Evolutionary conservation across 2,329 filamentous ascomycete species (phyloP), one percentile per base, ranked within the genome.

Genomic region (Colletotrichum sojae): DNA sequence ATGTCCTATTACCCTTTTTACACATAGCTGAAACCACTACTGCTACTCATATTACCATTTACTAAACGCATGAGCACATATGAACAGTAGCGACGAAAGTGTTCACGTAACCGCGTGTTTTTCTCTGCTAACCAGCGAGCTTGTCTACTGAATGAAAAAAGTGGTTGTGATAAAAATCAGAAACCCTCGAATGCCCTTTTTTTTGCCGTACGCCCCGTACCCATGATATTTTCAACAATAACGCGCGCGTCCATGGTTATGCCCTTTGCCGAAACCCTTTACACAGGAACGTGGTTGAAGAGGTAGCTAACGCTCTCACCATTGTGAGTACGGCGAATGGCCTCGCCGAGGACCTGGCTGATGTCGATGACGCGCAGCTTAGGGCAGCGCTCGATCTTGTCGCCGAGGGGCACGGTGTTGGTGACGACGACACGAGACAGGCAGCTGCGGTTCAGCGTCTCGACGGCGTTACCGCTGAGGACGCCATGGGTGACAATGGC

Each of bases 401-500:
- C 92, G 72, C 91, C 89, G 73, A 72, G 59, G 4, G 67, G 63
- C n/a, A 65, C 66, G 1, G 61, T 97, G 82, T 98, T 97, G 56
- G 95, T 97, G 43, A 97, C 94, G 15, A 98, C 94, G 45, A 98
- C 84, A 75, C 92, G 90, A 74, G 89, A 90, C 73, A 97, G 83
- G 78, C 90, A 88, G 76, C 93, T 94, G 73, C 88, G 88, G 81
- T 97, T 97, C 76, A 97, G 85, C 49, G 91, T 94, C 75, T 97
- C 91, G 67, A 97, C 95, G 51, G 95, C 95, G 73, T 93, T 94
- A 58, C 94, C 95, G 72, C 91, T 94, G 59, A 98, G 84, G 68
- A 98, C 97, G 43, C 94, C 95, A 78, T 98, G 95, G 1, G 95
- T 98, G 67, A 98, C 96, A 73, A 98, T 97, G 25, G 96, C 96